Percentiles rank a stretch among this genome's conserved stretches.
These are phyloP conservation scores for Phytopythium oedochilum DNA, from an alignment of 352 stramenopile species.

Conservation along the genomic window DNA sequence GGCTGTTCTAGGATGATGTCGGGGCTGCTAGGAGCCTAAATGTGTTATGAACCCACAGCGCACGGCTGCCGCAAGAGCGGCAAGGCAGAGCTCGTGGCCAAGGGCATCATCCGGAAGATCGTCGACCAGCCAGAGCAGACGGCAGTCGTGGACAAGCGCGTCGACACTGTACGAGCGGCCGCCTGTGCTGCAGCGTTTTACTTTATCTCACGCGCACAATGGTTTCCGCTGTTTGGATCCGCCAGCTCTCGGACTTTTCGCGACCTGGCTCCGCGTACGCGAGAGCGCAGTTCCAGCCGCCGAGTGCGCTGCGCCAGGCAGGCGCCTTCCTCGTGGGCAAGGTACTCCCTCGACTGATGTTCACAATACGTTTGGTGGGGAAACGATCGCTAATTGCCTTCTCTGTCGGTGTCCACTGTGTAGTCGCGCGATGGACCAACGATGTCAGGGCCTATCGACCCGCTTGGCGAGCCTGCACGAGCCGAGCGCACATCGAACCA, in stretches of 20 bases:
- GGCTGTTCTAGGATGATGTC: too few species aligned
- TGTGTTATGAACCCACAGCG: conserved; percentile 11
- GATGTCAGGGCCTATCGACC: conserved; percentile 47
- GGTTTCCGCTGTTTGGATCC: not conserved
- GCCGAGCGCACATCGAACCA: conserved; percentile 41
- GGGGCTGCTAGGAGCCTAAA: not conserved
- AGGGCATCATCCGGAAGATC: conserved; percentile 68
- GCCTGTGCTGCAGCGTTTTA: too few species aligned
- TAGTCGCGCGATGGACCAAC: conserved; percentile 44
- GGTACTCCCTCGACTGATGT: conserved; percentile 14
- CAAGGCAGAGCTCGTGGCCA: conserved; percentile 50
- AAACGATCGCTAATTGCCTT: not conserved
- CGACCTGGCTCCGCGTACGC: conserved; percentile 70
- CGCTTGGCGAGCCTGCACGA: conserved; percentile 36
- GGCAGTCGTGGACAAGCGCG: conserved; percentile 29
- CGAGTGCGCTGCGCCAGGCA: conserved; percentile 25
- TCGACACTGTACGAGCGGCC: conserved; percentile 28
- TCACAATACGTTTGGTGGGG: too few species aligned
- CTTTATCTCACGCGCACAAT: too few species aligned
- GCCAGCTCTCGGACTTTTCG: conserved; percentile 70
- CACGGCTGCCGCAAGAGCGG: conserved; percentile 42
- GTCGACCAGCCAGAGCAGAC: conserved; percentile 43
- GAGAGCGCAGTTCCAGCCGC: conserved; percentile 52
- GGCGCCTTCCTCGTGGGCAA: conserved; percentile 16
- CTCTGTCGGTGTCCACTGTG: not conserved